Base-by-base conservation (phyloP, 2,329 filamentous ascomycete species). In the Esteya vermicola region DNA sequence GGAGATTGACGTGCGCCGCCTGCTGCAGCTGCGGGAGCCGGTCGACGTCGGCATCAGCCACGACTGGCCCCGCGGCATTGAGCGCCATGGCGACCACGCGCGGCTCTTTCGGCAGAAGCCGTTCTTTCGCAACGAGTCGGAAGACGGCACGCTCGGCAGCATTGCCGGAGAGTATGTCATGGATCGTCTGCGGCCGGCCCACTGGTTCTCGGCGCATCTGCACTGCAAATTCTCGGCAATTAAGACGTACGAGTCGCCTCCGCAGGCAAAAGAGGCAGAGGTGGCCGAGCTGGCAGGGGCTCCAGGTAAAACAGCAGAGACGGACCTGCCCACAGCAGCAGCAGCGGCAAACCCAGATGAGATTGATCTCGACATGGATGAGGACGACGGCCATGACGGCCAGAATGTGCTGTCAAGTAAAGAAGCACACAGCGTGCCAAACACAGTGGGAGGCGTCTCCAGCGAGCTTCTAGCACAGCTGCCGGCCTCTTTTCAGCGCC, bases 151-250 rank as follows among this genome's bases (percentile, higher is more conserved):
- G 9, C 63, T 98, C 19, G 91, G 91, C 0, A 96, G 75, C 50
- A 63, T 73, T 25, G 89, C 89, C 1, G 88, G 88, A 1, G 75
- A 73, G 52, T 75, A 81, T 49, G 78, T 94, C 18, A 71, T 96
- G 59, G 78, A 94, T 53, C 72, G 83, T 23, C 59, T 98, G 39
- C 70, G 85, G 39, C 91, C 91, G 9, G 69, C 71, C 0, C 81
- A 85, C 55, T 98, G 91, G 91, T 95, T 96, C 55, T 81, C 83
- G 28, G 91, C 88, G 3, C 91, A 98, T 59, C 60, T 96, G 61
- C 91, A 98, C 58, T 78, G 82, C 63, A 93, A 89, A 54, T 96
- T 81, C 55, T 60, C 79, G 1, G 91, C 88, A 1, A 56, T 75
- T 46, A 80, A 72, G 54, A 62, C 47, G n/a, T 78, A 76, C 42